Percentiles rank a stretch among this genome's conserved stretches.
Evolutionary conservation across 2,329 filamentous ascomycete species (phyloP).

Genomic region (Lecanicillium sp.): DNA sequence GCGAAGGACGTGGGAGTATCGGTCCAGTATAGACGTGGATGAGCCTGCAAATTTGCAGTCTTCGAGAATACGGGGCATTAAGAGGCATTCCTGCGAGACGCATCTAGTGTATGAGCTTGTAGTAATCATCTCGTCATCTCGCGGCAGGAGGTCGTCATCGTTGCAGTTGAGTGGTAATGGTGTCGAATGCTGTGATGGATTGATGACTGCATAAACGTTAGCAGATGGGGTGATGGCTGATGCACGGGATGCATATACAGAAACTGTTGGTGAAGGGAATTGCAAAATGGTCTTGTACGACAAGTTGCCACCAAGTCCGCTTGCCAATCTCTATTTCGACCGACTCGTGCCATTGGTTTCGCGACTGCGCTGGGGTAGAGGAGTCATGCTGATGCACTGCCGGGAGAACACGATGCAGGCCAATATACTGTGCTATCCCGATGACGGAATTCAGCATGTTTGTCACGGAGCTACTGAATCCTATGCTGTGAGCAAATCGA

Average conservation of each 20-base stretch:
- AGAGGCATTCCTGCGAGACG: conserved; percentile 18
- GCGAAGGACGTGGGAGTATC: too few species aligned
- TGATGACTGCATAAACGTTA: conserved; percentile 14
- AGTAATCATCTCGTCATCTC: conserved; percentile 10
- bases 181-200: conserved; percentile 23
- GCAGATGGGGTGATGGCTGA: neutral
- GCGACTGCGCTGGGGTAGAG: neutral
- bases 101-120: conserved; percentile 17
- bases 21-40: too few species aligned
- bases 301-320: conserved; percentile 27
- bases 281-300: conserved; percentile 27
- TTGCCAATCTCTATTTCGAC: conserved; percentile 23
- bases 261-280: conserved; percentile 28
- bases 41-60: conserved; percentile 18
- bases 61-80: conserved; percentile 22
- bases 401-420: too few species aligned
- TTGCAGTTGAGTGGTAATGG: conserved; percentile 21
- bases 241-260: conserved; percentile 10
- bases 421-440: conserved; percentile 24
- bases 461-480: conserved; percentile 24
- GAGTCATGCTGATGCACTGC: conserved; percentile 9
- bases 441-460: conserved; percentile 25
- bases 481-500: conserved; percentile 27
- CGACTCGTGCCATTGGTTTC: conserved; percentile 10
- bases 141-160: conserved; percentile 17